phyloP scores from a whole-genome alignment of 257 asterid species.

The Plantago elongata region DNA sequence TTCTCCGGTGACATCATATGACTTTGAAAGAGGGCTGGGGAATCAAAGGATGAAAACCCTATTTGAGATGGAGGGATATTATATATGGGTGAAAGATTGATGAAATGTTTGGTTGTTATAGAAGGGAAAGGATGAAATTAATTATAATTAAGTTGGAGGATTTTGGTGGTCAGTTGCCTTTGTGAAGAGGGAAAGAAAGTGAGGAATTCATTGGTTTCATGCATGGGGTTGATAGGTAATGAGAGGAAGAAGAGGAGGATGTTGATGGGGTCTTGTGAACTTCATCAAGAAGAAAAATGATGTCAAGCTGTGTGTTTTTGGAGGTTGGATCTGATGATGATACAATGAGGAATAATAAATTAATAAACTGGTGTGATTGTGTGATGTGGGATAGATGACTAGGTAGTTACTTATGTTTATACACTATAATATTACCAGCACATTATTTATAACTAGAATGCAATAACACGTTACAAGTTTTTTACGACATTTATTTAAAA shows the following conservation, averaged over 20 bases:
- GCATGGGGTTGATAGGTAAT: slow-evolving; percentile 49
- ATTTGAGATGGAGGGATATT: background rate
- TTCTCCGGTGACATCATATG: slow-evolving; percentile 27
- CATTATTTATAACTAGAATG: too few relatives aligned
- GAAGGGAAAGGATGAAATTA: slow-evolving; percentile 16
- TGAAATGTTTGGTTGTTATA: background rate
- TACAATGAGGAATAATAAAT: slow-evolving; percentile 22
- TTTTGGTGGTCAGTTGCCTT: slow-evolving; percentile 35
- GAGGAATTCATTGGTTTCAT: slow-evolving; percentile 60
- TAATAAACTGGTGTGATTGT: slow-evolving; percentile 23
- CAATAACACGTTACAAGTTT: too few relatives aligned
- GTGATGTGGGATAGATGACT: slow-evolving; percentile 11
- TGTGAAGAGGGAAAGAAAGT: slow-evolving; percentile 37
- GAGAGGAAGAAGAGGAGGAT: slow-evolving; percentile 21
- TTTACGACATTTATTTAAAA: too few relatives aligned
- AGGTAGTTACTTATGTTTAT: background rate
- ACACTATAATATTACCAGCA: too few relatives aligned
- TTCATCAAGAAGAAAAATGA: slow-evolving; percentile 51
- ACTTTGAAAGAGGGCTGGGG: too few relatives aligned
- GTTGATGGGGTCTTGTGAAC: slow-evolving; percentile 66
- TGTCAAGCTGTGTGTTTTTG: slow-evolving; percentile 24
- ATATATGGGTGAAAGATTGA: background rate
- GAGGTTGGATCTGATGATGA: slow-evolving; percentile 36
- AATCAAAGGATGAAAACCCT: slow-evolving; percentile 15
- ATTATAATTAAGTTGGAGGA: slow-evolving; percentile 2